These are phyloP conservation scores for Stephania yunnanensis DNA, from an alignment of 164 flowering plant species.

Conservation along the genomic window DNA sequence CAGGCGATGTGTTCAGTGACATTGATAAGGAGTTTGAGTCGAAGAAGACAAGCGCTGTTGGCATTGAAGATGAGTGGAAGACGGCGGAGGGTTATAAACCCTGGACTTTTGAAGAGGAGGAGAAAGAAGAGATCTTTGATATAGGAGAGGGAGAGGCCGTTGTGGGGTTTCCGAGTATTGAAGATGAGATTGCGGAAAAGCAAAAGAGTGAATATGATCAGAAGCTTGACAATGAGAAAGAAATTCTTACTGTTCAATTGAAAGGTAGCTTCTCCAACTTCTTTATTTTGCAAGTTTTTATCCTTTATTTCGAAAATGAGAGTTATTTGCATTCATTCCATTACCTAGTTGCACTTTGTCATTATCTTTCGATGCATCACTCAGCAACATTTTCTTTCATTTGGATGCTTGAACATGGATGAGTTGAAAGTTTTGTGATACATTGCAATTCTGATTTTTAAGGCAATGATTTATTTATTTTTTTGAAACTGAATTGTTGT, in stretches of 20 bases:
- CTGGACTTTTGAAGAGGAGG: slow-evolving; percentile 26
- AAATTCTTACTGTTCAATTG: slow-evolving; percentile 12
- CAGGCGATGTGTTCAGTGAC: slow-evolving; percentile 17
- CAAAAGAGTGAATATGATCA: slow-evolving; percentile 9
- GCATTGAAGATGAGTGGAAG: slow-evolving; percentile 19
- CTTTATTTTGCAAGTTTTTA: neutral
- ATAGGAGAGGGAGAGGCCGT: slow-evolving; percentile 12
- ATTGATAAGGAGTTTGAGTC: slow-evolving; percentile 16
- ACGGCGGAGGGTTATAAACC: slow-evolving; percentile 20
- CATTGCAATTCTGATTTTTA: no score
- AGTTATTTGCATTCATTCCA: neutral
- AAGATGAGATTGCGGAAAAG: slow-evolving; percentile 9
- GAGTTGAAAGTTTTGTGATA: no score
- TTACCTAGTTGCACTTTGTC: neutral
- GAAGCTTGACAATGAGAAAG: slow-evolving; percentile 21
- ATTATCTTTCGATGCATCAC: neutral
- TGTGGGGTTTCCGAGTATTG: neutral
- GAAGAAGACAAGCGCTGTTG: neutral
- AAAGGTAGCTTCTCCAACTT: slow-evolving; percentile 17
- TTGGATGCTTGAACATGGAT: no score
- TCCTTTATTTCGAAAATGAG: no score
- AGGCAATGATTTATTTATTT: no score
- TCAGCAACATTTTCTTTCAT: no score
- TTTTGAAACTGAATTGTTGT: no score
- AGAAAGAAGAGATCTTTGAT: slow-evolving; percentile 18